A percentile compares a stretch with the other conserved stretches of the same genome.
phyloP scores from a whole-genome alignment of 345 rosid species.

The Rhodamnia rubescens region DNA sequence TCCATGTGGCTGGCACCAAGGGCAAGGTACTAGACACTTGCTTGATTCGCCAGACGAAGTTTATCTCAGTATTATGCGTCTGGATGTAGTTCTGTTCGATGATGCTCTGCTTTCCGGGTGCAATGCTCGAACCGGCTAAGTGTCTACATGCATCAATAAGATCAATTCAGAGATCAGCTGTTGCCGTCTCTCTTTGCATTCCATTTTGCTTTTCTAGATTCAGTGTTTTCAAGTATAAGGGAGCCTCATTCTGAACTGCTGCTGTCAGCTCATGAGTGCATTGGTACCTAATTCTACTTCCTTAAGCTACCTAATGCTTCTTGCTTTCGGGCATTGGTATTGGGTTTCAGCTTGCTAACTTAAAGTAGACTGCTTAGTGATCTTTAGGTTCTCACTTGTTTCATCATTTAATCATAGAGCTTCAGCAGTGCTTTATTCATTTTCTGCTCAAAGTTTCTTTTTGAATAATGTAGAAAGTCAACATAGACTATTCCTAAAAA shows the following conservation, averaged over 20 bases:
- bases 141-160: not conserved
- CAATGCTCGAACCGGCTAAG: not conserved
- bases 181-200: not conserved
- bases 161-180: not conserved
- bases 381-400: not conserved
- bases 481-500: not conserved
- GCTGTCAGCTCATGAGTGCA: not conserved
- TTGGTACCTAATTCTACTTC: not conserved
- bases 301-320: not conserved
- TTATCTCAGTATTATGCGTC: not conserved
- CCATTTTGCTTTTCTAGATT: not conserved
- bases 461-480: not conserved
- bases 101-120: not conserved
- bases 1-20: constrained; percentile 96
- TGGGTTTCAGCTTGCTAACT: not conserved
- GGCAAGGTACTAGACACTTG: constrained; percentile 53
- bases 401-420: not conserved
- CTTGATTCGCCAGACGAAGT: not conserved
- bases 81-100: not conserved
- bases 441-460: not conserved
- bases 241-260: not conserved
- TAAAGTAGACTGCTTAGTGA: not conserved
- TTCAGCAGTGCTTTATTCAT: not conserved
- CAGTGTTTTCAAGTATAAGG: not conserved
- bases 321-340: not conserved